Base-by-base conservation (phyloP, 192 early-diverging fungal species). In the Paraglomus brasilianum region DNA sequence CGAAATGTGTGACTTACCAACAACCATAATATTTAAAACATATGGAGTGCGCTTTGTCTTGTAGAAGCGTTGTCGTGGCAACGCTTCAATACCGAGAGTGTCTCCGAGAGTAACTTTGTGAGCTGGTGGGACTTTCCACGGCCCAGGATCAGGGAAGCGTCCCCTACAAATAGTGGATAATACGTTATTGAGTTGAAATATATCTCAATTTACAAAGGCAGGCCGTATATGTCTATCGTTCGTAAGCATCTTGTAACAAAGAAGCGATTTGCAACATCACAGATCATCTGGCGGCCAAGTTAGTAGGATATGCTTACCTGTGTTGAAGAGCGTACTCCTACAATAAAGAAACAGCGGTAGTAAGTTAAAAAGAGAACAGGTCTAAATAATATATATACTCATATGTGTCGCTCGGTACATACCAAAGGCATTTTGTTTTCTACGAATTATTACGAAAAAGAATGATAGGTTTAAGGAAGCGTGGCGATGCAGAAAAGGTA, bases 11-110 rank as follows among this genome's bases (percentile, higher is more conserved):
- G 58, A 77, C 82, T 72, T 81, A 91, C 92, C 92, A 68, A 98
- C 96, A 43, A 97, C 89, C 87, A 98, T 96, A 59, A 98, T 74
- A 81, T 97, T 98, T 70, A 98, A 87, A 58, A 86, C 87, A 82
- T 96, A 97, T 19, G 89, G 81, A 22, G 80, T 75, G 39, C 87
- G 76, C 68, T 89, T 91, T 14, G 86, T 86, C 38, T 87, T 83
- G 40, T 81, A 65, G 49, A 88, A 87, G 38, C 78, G 82, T 76
- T 94, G 92, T 24, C 71, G 73, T 7, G 92, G 89, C 1, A 94
- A 77, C 9, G 88, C 80, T 2, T 83, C 86, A 48, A 94, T 88
- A 15, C 92, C 92, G 8, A 94, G 77, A 0, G 80, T 79, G 38
- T 79, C 79, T 13, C 57, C 78, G 14, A 88, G 78, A 5, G 82